Conservation (phyloP, 2,329 filamentous ascomycete species). For the Paecilomyces variotii region DNA sequence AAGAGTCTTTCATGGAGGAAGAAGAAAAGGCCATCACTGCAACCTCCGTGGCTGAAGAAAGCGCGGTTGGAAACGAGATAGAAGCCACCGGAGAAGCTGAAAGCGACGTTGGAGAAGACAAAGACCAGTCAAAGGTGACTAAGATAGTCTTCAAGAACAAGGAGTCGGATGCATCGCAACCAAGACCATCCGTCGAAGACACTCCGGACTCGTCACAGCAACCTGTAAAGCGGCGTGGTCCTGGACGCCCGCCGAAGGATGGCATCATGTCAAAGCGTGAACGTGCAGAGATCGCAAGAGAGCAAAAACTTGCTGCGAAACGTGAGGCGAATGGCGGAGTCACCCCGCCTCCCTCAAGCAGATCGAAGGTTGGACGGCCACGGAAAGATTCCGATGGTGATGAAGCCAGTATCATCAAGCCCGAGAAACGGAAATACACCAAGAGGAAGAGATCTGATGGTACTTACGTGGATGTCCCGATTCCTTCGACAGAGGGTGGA, state of each 20-base stretch:
- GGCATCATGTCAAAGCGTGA: conserved; percentile 61
- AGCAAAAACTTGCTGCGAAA: conserved; percentile 43
- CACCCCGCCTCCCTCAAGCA: conserved; percentile 31
- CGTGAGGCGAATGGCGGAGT: conserved; percentile 40
- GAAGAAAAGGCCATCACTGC: conserved; percentile 17
- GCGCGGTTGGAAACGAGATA: background rate
- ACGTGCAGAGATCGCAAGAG: conserved; percentile 45
- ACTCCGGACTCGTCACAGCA: conserved; percentile 31
- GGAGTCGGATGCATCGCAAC: conserved; percentile 18
- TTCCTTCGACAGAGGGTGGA: conserved; percentile 37
- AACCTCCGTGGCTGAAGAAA: conserved; percentile 27
- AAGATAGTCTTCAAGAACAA: conserved; percentile 23
- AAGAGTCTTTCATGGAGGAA: conserved; percentile 31
- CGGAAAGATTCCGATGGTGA: conserved; percentile 22
- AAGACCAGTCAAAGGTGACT: conserved; percentile 19
- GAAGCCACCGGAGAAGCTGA: background rate
- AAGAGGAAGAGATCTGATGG: conserved; percentile 40
- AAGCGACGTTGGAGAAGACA: conserved; percentile 20
- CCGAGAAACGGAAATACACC: conserved; percentile 42
- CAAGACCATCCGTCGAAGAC: conserved; percentile 22
- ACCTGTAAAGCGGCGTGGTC: conserved; percentile 41
- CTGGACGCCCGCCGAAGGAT: conserved; percentile 58
- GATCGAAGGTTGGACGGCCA: conserved; percentile 19
- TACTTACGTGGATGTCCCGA: conserved; percentile 31
- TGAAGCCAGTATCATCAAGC: conserved; percentile 31